phyloP scores from a whole-genome alignment of 805 yeast genomes.

The Ogataea pignaliae region DNA sequence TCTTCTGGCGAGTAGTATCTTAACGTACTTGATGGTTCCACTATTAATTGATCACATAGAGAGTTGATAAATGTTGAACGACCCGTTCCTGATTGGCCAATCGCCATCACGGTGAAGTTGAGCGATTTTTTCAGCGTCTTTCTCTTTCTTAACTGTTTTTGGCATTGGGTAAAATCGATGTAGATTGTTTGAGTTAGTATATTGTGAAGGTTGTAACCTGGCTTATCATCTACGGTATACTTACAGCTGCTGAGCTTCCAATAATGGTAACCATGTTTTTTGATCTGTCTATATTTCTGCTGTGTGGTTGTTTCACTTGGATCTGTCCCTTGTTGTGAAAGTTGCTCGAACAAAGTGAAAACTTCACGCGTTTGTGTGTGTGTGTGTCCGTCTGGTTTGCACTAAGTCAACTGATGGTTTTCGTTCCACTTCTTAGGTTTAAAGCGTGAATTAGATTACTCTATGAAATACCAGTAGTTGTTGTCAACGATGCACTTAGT shows the following conservation, averaged over 20 bases:
- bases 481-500: too few relatives aligned
- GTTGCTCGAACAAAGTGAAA: too few relatives aligned
- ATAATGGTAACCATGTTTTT: not conserved
- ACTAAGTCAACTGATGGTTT: too few relatives aligned
- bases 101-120: slow-evolving; percentile 81
- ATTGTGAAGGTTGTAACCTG: not conserved
- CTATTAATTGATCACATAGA: slow-evolving; percentile 83
- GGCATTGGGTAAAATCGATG: too few relatives aligned
- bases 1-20: slow-evolving; percentile 38
- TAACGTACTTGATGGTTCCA: slow-evolving; percentile 59
- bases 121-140: slow-evolving; percentile 79
- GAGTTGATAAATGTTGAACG: slow-evolving; percentile 92
- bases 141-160: slow-evolving; percentile 57
- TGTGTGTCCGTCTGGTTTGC: too few relatives aligned
- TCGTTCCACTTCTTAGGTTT: too few relatives aligned
- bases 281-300: not conserved
- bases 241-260: not conserved
- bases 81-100: slow-evolving; percentile 85
- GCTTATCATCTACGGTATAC: not conserved
- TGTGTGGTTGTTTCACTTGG: not conserved
- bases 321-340: too few relatives aligned
- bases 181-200: not conserved
- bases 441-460: too few relatives aligned
- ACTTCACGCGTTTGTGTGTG: too few relatives aligned
- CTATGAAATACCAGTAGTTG: too few relatives aligned